Percentiles rank a stretch among this genome's conserved stretches.
Conservation (phyloP, 75 land plant species). For the Larix kaempferi region DNA sequence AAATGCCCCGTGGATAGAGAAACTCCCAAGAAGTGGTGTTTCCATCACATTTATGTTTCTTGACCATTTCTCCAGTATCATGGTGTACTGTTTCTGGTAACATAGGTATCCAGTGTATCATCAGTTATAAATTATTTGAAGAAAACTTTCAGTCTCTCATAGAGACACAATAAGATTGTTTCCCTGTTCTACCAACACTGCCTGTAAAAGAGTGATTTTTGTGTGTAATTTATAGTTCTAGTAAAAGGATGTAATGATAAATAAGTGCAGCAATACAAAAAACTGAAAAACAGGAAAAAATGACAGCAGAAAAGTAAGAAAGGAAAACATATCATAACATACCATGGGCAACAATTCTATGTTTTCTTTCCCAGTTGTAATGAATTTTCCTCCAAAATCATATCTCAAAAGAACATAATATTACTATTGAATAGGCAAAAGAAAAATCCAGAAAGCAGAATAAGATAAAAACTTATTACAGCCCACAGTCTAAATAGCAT, state of each 20-base stretch:
- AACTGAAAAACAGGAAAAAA: not conserved
- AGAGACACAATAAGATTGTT: too few relatives aligned
- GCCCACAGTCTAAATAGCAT: not conserved
- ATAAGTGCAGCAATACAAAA: too few relatives aligned
- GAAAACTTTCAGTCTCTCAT: too few relatives aligned
- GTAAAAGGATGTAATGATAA: not conserved
- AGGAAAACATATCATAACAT: not conserved
- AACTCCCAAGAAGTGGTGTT: too few relatives aligned
- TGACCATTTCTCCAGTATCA: not conserved
- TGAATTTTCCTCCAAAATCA: not conserved
- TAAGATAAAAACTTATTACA: not conserved
- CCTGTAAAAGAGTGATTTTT: not conserved
- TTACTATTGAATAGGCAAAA: not conserved
- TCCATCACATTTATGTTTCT: too few relatives aligned
- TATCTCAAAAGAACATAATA: not conserved
- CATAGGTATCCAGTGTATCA: not conserved
- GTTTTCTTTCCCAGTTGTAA: not conserved
- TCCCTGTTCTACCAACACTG: too few relatives aligned
- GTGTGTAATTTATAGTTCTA: not conserved
- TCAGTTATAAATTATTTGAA: too few relatives aligned
- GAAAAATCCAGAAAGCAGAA: not conserved
- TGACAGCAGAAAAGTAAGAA: not conserved
- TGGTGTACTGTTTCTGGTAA: not conserved
- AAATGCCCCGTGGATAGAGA: too few relatives aligned
- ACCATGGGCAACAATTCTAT: not conserved